Evolutionary conservation across 495 filamentous ascomycete species (phyloP), one percentile per base, ranked within the genome.

Genomic region (Clavariopsis aquatica): DNA sequence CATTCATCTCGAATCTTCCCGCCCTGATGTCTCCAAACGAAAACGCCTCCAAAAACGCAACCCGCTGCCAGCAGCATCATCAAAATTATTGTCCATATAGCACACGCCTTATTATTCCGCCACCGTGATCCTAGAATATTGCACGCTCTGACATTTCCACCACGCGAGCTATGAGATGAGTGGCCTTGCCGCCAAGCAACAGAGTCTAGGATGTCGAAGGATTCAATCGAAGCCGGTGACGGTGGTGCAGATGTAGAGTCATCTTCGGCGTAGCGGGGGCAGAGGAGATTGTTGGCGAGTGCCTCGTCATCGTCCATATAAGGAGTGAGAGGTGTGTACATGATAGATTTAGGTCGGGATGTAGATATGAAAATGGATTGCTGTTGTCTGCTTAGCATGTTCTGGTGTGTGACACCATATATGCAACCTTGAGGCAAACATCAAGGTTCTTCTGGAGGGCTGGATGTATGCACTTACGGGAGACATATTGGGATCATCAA

Each of bases 151-250:
- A 26, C 57, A 49, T 51, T 49, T 19, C 29, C 22, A 23, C 17
- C 19, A 2, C 49, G 43, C 13, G 19, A 12, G 15, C 38, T 20
- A 24, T 49, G 52, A 12, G 31, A 38, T 47, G 49, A 47, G 52
- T 61, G 24, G 2, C 57, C 57, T 1, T 58, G 24, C 23, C 64
- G 49, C 64, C 64, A 67, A 13, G 64, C 57, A 20, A 67, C 52
- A 2, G 64, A 52, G 20, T 67, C 64, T 22, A 57, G 52, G 9
- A 62, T 58, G 45, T 67, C 64, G 41, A 67, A 67, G 52, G 51
- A 57, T 29, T 67, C 64, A 24, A 67, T 58, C 1, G 57, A 62
- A 1, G 58, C 57, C 2, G 64, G 64, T 12, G 57, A 62, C 13
- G 59, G 57, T 15, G 64, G 64, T 17, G 64, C 57, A 24, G 64